These are phyloP conservation scores for Alloteropsis semialata DNA, from an alignment of 176 grass and related monocot genomes.

Conservation along the genomic window DNA sequence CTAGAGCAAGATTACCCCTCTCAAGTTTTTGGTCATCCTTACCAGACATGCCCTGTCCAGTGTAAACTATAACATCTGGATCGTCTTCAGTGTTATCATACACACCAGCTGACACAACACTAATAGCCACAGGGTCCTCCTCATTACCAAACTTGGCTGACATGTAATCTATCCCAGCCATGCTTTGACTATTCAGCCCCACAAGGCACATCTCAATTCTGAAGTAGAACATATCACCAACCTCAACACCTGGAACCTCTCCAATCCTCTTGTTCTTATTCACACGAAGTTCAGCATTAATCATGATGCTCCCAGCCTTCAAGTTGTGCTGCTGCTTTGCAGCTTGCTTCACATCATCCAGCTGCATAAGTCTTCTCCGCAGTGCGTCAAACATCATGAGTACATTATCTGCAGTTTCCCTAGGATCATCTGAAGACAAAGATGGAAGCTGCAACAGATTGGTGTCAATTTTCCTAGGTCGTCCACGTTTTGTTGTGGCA, in stretches of 20 bases:
- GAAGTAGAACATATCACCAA: conserved; percentile 94
- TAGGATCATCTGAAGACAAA: conserved; percentile 52
- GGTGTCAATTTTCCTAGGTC: conserved; percentile 42
- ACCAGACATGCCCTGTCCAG: conserved; percentile 73
- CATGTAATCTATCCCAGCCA: conserved; percentile 83
- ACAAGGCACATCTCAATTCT: conserved; percentile 89
- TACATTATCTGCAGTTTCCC: conserved; percentile 66
- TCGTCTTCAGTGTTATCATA: conserved; percentile 84
- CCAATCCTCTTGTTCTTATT: conserved; percentile 78
- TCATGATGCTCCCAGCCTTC: conserved; percentile 87
- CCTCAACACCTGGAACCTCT: conserved; percentile 59
- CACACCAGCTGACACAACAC: conserved; percentile 80
- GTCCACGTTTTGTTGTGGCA: conserved; percentile 24
- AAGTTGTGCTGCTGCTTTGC: conserved; percentile 55
- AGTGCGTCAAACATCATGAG: conserved; percentile 83
- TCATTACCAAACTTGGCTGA: conserved; percentile 48
- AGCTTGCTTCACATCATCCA: conserved; percentile 66
- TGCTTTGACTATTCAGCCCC: conserved; percentile 64
- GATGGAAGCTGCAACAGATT: conserved; percentile 33
- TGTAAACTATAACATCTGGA: conserved; percentile 67
- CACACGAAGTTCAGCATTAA: conserved; percentile 58
- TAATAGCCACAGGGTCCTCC: conserved; percentile 60
- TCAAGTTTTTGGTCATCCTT: conserved; percentile 91
- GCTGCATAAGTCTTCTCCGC: conserved; percentile 62
- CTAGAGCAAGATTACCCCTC: conserved; percentile 84